Evolutionary conservation across 495 filamentous ascomycete genomes (phyloP).

Genomic region (Aspergillus conjunctus): DNA sequence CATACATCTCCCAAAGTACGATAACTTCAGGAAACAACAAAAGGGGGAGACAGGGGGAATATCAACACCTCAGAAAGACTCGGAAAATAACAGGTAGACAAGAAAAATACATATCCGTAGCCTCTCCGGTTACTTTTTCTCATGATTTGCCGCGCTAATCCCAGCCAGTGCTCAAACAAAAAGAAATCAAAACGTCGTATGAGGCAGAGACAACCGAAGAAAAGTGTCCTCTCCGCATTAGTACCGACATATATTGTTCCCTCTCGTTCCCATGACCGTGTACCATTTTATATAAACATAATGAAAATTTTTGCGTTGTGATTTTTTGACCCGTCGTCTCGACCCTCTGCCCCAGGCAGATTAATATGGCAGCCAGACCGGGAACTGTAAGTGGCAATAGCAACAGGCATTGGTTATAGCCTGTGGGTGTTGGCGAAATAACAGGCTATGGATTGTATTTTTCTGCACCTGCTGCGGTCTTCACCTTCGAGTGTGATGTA

Average conservation of each 20-base stretch:
- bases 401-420: slow-evolving; percentile 16
- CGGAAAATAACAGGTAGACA: slow-evolving; percentile 17
- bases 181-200: not conserved
- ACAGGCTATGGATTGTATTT: slow-evolving; percentile 17
- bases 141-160: slow-evolving; percentile 18
- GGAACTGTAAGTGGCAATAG: slow-evolving; percentile 5
- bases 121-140: slow-evolving; percentile 14
- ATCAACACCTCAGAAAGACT: slow-evolving; percentile 22
- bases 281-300: not conserved
- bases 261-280: not conserved
- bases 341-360: slow-evolving; percentile 20
- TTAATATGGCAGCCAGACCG: slow-evolving; percentile 2
- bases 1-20: slow-evolving; percentile 38
- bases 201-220: not conserved
- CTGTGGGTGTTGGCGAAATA: slow-evolving; percentile 10
- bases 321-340: not conserved
- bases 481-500: slow-evolving; percentile 23
- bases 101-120: slow-evolving; percentile 17
- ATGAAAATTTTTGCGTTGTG: not conserved
- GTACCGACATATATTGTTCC: not conserved
- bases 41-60: slow-evolving; percentile 20
- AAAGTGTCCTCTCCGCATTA: not conserved
- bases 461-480: slow-evolving; percentile 24
- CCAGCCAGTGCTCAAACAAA: slow-evolving; percentile 12
- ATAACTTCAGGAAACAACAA: slow-evolving; percentile 34